A percentile compares a stretch with the other conserved stretches of the same genome.
These are phyloP conservation scores for Lithospermum erythrorhizon DNA, from an alignment of 257 asterid species.

Conservation along the genomic window DNA sequence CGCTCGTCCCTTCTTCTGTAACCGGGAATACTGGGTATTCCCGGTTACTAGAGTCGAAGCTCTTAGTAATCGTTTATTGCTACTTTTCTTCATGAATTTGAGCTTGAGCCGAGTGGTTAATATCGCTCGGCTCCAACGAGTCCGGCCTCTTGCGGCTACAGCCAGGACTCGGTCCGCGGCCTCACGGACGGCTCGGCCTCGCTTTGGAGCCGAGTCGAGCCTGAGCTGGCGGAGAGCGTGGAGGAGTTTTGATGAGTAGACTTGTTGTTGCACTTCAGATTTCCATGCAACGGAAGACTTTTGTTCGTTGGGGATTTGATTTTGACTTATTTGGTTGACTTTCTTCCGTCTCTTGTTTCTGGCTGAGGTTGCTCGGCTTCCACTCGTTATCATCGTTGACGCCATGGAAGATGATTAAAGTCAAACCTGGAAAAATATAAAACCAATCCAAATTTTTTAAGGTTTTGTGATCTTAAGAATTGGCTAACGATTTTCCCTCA, in stretches of 20 bases:
- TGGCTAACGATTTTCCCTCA: too few relatives aligned
- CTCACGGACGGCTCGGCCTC: conserved; percentile 47
- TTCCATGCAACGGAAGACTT: conserved; percentile 41
- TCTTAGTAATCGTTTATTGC: conserved; percentile 20
- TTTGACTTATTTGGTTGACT: conserved; percentile 17
- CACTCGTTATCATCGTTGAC: conserved; percentile 30
- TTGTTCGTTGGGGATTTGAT: conserved; percentile 10
- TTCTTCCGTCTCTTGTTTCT: conserved; percentile 43
- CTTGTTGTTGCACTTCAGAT: conserved; percentile 68
- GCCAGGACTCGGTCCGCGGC: conserved; percentile 76
- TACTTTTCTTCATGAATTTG: conserved; percentile 55
- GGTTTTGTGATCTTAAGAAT: too few relatives aligned
- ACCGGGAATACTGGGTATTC: conserved; percentile 37
- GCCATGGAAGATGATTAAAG: conserved; percentile 9
- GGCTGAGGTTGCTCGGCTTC: conserved; percentile 30
- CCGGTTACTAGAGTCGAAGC: conserved; percentile 31
- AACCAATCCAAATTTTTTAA: too few relatives aligned
- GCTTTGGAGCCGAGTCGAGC: conserved; percentile 27
- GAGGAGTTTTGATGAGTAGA: conserved; percentile 74
- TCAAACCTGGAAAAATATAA: too few relatives aligned
- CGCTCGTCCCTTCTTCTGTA: conserved; percentile 53
- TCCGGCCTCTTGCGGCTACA: conserved; percentile 69
- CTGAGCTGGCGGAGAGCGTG: conserved; percentile 71
- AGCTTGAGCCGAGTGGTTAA: conserved; percentile 58
- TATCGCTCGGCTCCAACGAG: conserved; percentile 92